These are phyloP conservation scores for Fusarium pilosicola DNA, from an alignment of 2,329 filamentous ascomycete species.

Conservation along the genomic window DNA sequence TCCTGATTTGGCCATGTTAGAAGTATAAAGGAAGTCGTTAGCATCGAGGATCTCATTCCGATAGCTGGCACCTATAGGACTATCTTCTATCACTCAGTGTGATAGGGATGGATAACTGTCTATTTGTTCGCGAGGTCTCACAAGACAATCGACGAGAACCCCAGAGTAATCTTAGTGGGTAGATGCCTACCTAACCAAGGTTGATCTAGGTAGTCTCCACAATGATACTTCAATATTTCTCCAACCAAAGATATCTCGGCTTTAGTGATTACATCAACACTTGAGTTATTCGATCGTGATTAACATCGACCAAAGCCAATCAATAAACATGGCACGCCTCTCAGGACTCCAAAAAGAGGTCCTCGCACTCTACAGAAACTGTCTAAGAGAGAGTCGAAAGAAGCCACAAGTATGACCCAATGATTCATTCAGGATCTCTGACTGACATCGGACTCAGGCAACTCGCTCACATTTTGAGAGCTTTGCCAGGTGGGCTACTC, in stretches of 20 bases:
- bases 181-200: neutral
- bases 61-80: too few relatives aligned
- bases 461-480: slow-evolving; percentile 69
- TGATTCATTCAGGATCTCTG: neutral
- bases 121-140: neutral
- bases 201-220: slow-evolving; percentile 19
- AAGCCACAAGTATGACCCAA: slow-evolving; percentile 73
- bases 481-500: slow-evolving; percentile 67
- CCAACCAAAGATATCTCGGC: neutral
- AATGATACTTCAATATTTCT: slow-evolving; percentile 5
- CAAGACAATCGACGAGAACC: neutral
- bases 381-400: slow-evolving; percentile 80
- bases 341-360: slow-evolving; percentile 95
- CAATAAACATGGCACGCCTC: slow-evolving; percentile 52
- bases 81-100: neutral
- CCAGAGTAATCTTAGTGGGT: neutral
- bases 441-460: slow-evolving; percentile 48
- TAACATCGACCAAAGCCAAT: neutral
- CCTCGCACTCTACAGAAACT: slow-evolving; percentile 84
- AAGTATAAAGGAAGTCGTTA: neutral
- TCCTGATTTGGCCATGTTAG: neutral
- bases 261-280: slow-evolving; percentile 14
- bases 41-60: too few relatives aligned
- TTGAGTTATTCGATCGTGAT: neutral
- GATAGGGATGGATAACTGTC: neutral